Evolutionary conservation across 306 rosid species (phyloP).

Genomic region (Luffa aegyptiaca): DNA sequence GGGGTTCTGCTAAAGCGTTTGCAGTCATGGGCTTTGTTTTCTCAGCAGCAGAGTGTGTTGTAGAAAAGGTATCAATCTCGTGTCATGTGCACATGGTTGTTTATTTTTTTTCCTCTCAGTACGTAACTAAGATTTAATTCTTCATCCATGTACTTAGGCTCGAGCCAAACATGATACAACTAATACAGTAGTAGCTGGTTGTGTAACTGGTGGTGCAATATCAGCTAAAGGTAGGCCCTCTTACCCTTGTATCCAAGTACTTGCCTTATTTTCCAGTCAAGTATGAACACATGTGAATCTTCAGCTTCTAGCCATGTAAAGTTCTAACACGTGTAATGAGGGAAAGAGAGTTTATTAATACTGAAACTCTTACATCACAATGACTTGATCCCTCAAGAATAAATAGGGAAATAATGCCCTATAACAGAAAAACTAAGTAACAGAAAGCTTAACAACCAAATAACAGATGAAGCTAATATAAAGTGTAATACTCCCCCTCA

Average conservation of each 20-base stretch:
- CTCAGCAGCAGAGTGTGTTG: slow-evolving; percentile 93
- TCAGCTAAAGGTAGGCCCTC: slow-evolving; percentile 71
- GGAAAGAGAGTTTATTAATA: too few species aligned
- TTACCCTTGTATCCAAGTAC: background rate
- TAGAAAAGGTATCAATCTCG: slow-evolving; percentile 54
- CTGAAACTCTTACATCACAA: too few species aligned
- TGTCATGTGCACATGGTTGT: background rate
- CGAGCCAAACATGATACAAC: slow-evolving; percentile 81
- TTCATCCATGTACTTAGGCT: slow-evolving; percentile 30
- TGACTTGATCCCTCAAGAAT: too few species aligned
- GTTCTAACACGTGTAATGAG: too few species aligned
- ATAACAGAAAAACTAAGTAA: too few species aligned
- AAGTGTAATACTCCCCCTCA: too few species aligned
- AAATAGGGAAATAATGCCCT: too few species aligned
- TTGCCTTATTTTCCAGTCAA: background rate
- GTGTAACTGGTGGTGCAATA: slow-evolving; percentile 75
- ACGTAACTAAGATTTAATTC: background rate
- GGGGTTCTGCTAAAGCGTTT: slow-evolving; percentile 88
- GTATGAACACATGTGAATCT: background rate
- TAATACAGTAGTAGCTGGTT: slow-evolving; percentile 84
- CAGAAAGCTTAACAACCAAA: too few species aligned
- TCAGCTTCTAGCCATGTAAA: background rate
- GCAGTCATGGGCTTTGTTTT: slow-evolving; percentile 86
- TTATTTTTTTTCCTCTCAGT: background rate
- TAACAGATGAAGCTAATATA: too few species aligned